phyloP scores from a whole-genome alignment of 1,284 basidiomycete species.

The Polyporus tsugae region DNA sequence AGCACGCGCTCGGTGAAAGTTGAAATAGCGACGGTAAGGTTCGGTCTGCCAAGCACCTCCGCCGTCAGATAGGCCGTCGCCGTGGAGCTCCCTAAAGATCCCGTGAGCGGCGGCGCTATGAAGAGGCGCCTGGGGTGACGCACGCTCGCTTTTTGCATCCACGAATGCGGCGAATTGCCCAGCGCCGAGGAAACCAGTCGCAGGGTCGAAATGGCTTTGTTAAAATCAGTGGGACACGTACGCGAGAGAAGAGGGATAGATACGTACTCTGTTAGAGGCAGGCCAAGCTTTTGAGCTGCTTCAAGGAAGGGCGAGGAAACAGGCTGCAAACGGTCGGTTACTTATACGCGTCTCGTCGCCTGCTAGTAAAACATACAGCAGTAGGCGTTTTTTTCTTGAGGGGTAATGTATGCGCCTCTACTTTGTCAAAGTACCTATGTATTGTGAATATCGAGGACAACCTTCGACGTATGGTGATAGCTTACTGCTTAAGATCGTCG shows the following conservation, averaged over 20 bases:
- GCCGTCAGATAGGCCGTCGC: slow-evolving; percentile 49
- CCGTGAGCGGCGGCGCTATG: background rate
- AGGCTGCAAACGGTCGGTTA: slow-evolving; percentile 14
- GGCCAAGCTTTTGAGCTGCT: slow-evolving; percentile 34
- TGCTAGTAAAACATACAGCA: slow-evolving; percentile 17
- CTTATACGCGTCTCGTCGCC: background rate
- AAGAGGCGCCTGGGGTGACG: slow-evolving; percentile 5
- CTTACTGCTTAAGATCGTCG: slow-evolving; percentile 42
- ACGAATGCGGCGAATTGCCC: slow-evolving; percentile 39
- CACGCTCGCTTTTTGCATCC: slow-evolving; percentile 43
- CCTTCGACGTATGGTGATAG: background rate
- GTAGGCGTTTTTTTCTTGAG: slow-evolving; percentile 30
- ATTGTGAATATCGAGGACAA: background rate
- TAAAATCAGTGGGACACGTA: background rate
- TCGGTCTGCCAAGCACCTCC: slow-evolving; percentile 45
- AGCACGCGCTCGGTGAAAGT: slow-evolving; percentile 42
- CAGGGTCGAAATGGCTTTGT: slow-evolving; percentile 43
- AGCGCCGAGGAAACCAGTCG: slow-evolving; percentile 37
- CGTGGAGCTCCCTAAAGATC: slow-evolving; percentile 44
- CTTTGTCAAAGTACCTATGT: slow-evolving; percentile 44
- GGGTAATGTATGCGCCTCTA: slow-evolving; percentile 39
- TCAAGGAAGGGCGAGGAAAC: slow-evolving; percentile 25
- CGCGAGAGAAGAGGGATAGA: too few species aligned
- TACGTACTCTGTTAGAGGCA: slow-evolving; percentile 38
- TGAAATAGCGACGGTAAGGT: slow-evolving; percentile 50